These are phyloP conservation scores for Pythium rishiriense DNA, from an alignment of 352 stramenopile species.

Conservation along the genomic window DNA sequence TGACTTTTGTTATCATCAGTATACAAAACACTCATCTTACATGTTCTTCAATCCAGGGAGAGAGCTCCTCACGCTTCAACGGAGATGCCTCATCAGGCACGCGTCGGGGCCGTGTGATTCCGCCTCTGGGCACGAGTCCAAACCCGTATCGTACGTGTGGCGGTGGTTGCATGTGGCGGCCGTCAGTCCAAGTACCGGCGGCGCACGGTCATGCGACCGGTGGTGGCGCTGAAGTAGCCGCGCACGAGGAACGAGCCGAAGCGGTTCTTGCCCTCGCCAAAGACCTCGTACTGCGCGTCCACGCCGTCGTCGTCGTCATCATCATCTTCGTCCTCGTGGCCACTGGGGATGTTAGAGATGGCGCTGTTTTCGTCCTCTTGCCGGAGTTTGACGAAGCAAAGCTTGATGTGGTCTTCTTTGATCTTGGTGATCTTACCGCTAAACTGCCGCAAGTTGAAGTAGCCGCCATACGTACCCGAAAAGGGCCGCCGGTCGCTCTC, in stretches of 20 bases:
- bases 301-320: conserved; percentile 30
- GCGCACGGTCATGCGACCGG: conserved; percentile 48
- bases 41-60: background rate
- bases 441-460: conserved; percentile 75
- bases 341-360: background rate
- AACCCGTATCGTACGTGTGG: too few relatives aligned
- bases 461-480: conserved; percentile 66
- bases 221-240: conserved; percentile 54
- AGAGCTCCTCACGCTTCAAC: background rate
- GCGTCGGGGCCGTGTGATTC: too few relatives aligned
- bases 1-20: too few relatives aligned
- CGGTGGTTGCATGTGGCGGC: background rate
- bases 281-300: conserved; percentile 49
- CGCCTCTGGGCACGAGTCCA: background rate
- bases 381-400: conserved; percentile 60
- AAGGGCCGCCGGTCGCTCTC: conserved; percentile 52
- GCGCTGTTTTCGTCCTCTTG: conserved; percentile 15
- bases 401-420: conserved; percentile 61
- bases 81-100: conserved; percentile 2
- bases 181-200: conserved; percentile 55
- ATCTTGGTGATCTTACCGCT: conserved; percentile 58
- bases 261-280: conserved; percentile 67
- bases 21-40: too few relatives aligned
- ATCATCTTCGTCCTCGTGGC: conserved; percentile 28
- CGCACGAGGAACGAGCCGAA: conserved; percentile 71